Evolutionary conservation across 257 asterid genomes (phyloP), one percentile per base, ranked within the genome.

Genomic region (Nicotiana noctiflora): DNA sequence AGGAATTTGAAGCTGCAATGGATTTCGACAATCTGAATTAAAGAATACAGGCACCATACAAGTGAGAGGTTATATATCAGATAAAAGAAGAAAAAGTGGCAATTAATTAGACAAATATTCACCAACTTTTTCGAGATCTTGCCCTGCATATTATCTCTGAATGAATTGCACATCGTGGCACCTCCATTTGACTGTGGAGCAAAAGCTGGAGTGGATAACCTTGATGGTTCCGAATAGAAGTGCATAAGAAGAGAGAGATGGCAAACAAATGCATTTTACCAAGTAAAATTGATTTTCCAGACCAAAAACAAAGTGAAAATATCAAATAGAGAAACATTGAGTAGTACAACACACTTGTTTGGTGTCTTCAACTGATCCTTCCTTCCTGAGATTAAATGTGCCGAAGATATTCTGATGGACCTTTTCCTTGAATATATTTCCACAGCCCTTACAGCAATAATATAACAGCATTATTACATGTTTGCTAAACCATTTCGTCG

Each of bases 101-200:
- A 70, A 70, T 46, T 70, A 56, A 70, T 56, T 40, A 70, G 77
- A 57, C 77, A 70, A 70, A 70, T 12, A 82, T 77, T 76, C 80
- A 89, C 92, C 82, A 86, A 94, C 95, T 92, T 93, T 86, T 90
- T 89, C 55, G 86, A 83, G 82, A 86, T 88, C 86, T 83, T 87
- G 82, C 76, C 86, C 9, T 87, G 79, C 76, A 84, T 81, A 84
- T 80, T 81, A 83, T 81, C 85, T 85, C 84, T 85, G 81, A 56
- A 60, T 27, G 84, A 84, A 37, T 81, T 84, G 80, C 56, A 80
- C 56, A 67, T 84, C 19, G 80, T 79, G 77, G 87, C 75, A 84
- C 84, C 89, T 84, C 81, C 88, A 11, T 88, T 80, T 56, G 93
- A 78, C 72, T 80, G 87, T 17, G 61, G 62, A 66, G 74, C 80